Base-by-base conservation (phyloP, 768 basidiomycete species). In the Crepidotus variabilis region DNA sequence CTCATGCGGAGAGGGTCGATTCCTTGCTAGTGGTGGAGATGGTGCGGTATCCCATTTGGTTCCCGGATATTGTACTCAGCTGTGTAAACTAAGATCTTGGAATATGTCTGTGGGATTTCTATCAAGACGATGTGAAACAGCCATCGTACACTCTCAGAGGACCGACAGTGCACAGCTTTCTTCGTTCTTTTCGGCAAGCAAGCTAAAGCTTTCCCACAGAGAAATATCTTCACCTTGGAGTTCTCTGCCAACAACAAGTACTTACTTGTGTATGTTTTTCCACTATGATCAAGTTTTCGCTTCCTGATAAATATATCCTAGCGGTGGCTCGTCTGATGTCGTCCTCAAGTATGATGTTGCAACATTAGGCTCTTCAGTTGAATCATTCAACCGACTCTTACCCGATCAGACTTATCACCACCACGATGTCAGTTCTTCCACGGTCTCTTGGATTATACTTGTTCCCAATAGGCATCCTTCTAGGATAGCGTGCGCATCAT, bases 21-120 rank as follows among this genome's bases (percentile, higher is more conserved):
- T 84, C 71, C 66, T 88, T 39, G 86, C 85, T 2, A 86, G 83
- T 62, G 87, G 84, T 24, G 87, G 87, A 33, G 87, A 88, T 67
- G 86, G 85, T 86, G 68, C 57, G 79, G 39, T 52, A 33, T 22
- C 34, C 18, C n/a, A 4, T 16, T 2, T 23, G 21, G 48, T 43
- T 20, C 23, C 16, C 18, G 16, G 10, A 7, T n/a, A 10, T 60
- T 52, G 55, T 47, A 16, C 24, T 22, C 5, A 45, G 13, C 6
- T 24, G 8, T 28, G 28, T 20, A 22, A 21, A 47, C 24, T 47
- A 60, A 87, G 86, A 88, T 69, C 69, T 78, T 6, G 67, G 73
- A 11, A 73, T 87, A 35, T 74, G 75, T 60, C 68, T 88, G 16
- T 88, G 87, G 87, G 84, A 88, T 63, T 83, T 88, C 59, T 72